These are phyloP conservation scores for Lolium perenne DNA, from an alignment of 176 grass and related monocot species.

Conservation along the genomic window DNA sequence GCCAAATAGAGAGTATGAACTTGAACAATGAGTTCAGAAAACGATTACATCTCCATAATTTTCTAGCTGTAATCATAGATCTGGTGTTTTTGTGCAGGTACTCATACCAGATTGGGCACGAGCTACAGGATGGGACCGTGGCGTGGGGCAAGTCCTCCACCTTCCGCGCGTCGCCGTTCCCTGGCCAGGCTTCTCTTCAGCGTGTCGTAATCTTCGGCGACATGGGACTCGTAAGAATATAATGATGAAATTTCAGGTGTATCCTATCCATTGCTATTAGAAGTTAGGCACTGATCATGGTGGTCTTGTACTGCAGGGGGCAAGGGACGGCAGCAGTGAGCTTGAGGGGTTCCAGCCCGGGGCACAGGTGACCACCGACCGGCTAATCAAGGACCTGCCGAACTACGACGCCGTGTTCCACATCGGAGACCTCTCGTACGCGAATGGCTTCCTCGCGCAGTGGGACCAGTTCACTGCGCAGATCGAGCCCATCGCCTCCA, in stretches of 20 bases:
- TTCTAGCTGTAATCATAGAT: no score
- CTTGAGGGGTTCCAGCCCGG: conserved; percentile 70
- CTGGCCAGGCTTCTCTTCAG: conserved; percentile 79
- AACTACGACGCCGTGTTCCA: conserved; percentile 85
- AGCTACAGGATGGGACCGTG: conserved; percentile 57
- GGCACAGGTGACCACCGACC: conserved; percentile 59
- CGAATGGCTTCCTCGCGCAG: conserved; percentile 78
- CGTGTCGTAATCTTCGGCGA: conserved; percentile 79
- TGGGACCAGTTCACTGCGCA: conserved; percentile 93
- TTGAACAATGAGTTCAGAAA: not conserved
- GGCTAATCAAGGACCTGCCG: conserved; percentile 64
- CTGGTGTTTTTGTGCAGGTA: conserved; percentile 49
- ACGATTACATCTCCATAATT: no score
- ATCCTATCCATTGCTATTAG: not conserved
- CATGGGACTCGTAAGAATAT: conserved; percentile 60
- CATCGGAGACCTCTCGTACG: conserved; percentile 83
- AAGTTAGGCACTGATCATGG: not conserved
- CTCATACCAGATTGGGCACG: conserved; percentile 67
- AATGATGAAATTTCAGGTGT: not conserved
- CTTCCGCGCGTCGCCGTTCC: conserved; percentile 73
- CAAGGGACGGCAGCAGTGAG: conserved; percentile 68
- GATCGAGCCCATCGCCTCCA: conserved; percentile 67
- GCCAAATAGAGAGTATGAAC: conserved; percentile 76
- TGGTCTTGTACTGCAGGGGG: conserved; percentile 7
- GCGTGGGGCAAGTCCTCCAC: conserved; percentile 65